Evolutionary conservation across 768 basidiomycete genomes (phyloP).

Genomic region (Xerocomus spinulosus): DNA sequence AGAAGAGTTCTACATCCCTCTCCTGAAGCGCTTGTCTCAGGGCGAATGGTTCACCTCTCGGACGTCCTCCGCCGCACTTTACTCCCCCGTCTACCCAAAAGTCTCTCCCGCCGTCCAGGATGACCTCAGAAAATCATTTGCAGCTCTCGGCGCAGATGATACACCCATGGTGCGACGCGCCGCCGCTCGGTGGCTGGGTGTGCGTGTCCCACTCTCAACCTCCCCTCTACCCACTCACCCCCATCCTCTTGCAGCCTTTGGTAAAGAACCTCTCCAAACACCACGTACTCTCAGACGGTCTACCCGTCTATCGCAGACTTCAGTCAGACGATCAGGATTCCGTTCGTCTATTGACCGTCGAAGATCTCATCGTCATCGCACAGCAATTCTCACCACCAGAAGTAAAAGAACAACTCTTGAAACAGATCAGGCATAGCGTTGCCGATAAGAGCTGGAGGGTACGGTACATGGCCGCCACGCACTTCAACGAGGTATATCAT

Average conservation of each 20-base stretch:
- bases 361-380: constrained; percentile 91
- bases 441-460: constrained; percentile 98
- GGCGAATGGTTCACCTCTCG: constrained; percentile 99
- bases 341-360: constrained; percentile 90
- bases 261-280: constrained; percentile 73
- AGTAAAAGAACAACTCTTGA: constrained; percentile 83
- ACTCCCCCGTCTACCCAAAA: constrained; percentile 83
- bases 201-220: constrained; percentile 40
- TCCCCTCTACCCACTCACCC: constrained; percentile 9
- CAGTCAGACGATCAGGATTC: constrained; percentile 98
- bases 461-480: constrained; percentile 95
- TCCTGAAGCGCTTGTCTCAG: constrained; percentile 80
- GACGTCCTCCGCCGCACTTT: constrained; percentile 92
- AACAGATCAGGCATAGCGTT: constrained; percentile 83
- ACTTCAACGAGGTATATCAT: constrained; percentile 82
- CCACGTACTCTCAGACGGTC: constrained; percentile 79
- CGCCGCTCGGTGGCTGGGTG: constrained; percentile 94
- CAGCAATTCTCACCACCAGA: constrained; percentile 81
- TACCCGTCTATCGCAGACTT: constrained; percentile 90
- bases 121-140: constrained; percentile 83
- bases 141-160: constrained; percentile 82
- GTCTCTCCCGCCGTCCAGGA: constrained; percentile 72
- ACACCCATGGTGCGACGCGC: constrained; percentile 98
- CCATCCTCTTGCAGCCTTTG: constrained; percentile 52
- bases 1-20: constrained; percentile 88